phyloP scores from a whole-genome alignment of 768 basidiomycete species.

The Rhodotorula paludigena region DNA sequence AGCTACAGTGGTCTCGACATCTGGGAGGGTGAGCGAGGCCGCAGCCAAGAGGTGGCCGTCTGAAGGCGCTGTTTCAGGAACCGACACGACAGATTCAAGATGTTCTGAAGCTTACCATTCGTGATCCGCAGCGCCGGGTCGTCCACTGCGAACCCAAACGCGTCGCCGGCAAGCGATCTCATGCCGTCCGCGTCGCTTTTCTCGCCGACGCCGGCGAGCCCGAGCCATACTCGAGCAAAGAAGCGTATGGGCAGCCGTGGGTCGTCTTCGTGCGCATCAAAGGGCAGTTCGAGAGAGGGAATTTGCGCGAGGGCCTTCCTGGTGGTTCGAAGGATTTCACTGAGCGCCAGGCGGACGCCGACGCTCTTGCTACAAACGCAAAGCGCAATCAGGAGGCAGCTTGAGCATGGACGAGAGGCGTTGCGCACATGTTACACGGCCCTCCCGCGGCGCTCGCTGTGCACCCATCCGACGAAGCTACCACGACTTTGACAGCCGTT shows the following conservation, averaged over 20 bases:
- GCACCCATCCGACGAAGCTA: constrained; percentile 27
- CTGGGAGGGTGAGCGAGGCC: constrained; percentile 31
- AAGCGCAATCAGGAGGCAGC: background rate
- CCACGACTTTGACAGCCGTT: constrained; percentile 43
- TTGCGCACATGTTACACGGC: constrained; percentile 46
- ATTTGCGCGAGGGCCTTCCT: constrained; percentile 40
- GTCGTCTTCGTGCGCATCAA: background rate
- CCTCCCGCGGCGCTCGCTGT: constrained; percentile 41
- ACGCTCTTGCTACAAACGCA: constrained; percentile 39
- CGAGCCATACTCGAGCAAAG: constrained; percentile 45
- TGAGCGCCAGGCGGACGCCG: constrained; percentile 37
- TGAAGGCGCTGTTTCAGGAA: constrained; percentile 16
- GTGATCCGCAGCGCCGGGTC: constrained; percentile 39
- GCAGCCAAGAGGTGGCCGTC: constrained; percentile 46
- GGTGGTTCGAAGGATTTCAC: constrained; percentile 41
- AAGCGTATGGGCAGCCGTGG: constrained; percentile 15
- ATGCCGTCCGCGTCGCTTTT: constrained; percentile 38
- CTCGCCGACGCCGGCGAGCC: constrained; percentile 41
- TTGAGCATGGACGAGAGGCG: background rate
- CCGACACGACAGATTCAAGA: background rate
- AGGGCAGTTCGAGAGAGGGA: background rate
- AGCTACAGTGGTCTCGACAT: constrained; percentile 41
- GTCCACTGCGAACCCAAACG: constrained; percentile 26
- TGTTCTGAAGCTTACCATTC: constrained; percentile 41
- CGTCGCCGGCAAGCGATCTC: constrained; percentile 26